Base-by-base conservation (phyloP, 2,329 filamentous ascomycete species). In the Aspergillus terreus region DNA sequence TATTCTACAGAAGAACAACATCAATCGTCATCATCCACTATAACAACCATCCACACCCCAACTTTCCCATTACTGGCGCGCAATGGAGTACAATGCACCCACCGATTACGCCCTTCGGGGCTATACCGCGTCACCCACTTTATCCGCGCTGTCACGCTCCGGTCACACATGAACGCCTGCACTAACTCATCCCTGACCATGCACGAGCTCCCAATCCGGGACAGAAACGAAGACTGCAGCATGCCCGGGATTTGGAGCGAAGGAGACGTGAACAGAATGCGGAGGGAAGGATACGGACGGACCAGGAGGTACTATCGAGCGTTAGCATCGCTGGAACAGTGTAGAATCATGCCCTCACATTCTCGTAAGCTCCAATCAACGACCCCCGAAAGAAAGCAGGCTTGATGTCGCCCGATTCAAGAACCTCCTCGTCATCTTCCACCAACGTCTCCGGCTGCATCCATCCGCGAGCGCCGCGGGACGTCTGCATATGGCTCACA, bases 41-140 rank as follows among this genome's bases (percentile, higher is more conserved):
- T 76, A 0, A 90, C 79, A 5, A 90, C 77, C 84, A 91, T 88
- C 87, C 87, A 91, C 0, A 90, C 86, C 14, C 88, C 88, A 0
- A 91, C 82, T 3, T 80, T 75, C 1, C 85, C 84, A 56, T 84
- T 84, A 40, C 78, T 78, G 2, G 86, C 86, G 3, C 88, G 70
- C 3, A 91, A 71, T 2, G 88, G 87, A 19, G 87, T 91, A 63
- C 86, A 88, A 66, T 91, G 87, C 38, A 91, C 86, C 87, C 87
- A 91, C 41, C 86, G 79, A 45, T 80, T 78, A 15, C 85, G 78
- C 0, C 86, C 87, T 47, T 82, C 78, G 15, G 74, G 70, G 32
- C 78, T 75, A 4, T 69, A 69, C 41, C 75, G 73, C 43, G 76
- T 78, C 1, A 88, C 71, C 88, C 87, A 92, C 47, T 82, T 81